Evolutionary conservation across 257 asterid species (phyloP), one percentile per base, ranked within the genome.

Genomic region (Nyctanthes arbortristis): DNA sequence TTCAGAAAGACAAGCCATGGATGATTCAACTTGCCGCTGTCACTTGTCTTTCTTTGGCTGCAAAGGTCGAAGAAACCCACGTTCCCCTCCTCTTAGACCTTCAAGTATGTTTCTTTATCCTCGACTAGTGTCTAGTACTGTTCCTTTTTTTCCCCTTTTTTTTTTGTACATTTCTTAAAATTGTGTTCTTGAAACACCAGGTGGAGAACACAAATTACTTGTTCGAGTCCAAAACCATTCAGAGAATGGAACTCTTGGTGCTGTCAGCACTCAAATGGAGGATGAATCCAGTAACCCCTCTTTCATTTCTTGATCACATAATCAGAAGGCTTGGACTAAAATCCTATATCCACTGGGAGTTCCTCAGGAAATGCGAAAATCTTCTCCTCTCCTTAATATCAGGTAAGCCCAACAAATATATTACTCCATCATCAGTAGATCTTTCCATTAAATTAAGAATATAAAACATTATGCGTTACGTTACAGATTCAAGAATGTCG

Each of bases 281-380:
- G 80, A 89, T 94, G 97, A 91, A 89, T 85, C 96, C 96, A 13
- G 96, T 89, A 63, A 94, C 99, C 5, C 96, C 99, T 28, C 72
- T 94, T 31, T 91, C 93, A 2, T 91, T 91, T 70, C 82, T 94
- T 37, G 90, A 89, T 82, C 97, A 94, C 75, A 78, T 89, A 3
- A 73, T 84, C 25, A 84, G 93, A 20, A 82, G 96, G 91, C 84
- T 89, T 11, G 92, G 96, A 11, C 70, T 86, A 65, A 89, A 86
- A 76, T 72, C 64, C 34, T 67, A 73, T 68, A 45, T 63, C 4
- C 94, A 83, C 12, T 85, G 86, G 88, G 89, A 85, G 4, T 91
- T 93, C 67, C 87, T 85, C 49, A 77, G 79, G 61, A 71, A 70
- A 67, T 93, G 90, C 63, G 85, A 87, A n/a, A 80, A 74, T 47